Evolutionary conservation across 495 filamentous ascomycete genomes (phyloP).

Genomic region (Parmelia sp.): DNA sequence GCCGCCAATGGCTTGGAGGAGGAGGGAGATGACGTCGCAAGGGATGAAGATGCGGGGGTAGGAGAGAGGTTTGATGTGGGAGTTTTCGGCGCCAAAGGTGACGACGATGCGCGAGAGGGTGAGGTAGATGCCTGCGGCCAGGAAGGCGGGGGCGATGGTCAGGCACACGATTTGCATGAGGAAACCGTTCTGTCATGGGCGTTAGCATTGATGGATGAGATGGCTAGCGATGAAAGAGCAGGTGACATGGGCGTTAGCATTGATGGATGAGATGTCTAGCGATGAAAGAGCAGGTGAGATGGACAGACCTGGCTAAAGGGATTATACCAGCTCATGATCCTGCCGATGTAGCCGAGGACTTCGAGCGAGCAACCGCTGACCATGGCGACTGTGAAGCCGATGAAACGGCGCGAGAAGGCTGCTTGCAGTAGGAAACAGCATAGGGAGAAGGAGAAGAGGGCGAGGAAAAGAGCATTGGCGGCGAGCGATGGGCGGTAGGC

Average conservation of each 20-base stretch:
- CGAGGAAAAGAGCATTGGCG: constrained; percentile 54
- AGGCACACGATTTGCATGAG: constrained; percentile 61
- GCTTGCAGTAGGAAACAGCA: constrained; percentile 38
- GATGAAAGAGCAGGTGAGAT: background rate
- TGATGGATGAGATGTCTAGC: background rate
- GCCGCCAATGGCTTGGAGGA: constrained; percentile 58
- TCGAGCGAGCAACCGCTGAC: constrained; percentile 42
- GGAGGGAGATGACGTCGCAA: constrained; percentile 54
- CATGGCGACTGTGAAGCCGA: constrained; percentile 51
- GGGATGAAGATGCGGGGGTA: constrained; percentile 61
- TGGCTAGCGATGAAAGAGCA: background rate
- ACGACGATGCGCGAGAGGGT: constrained; percentile 52
- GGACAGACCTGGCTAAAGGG: constrained; percentile 42
- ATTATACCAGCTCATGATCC: constrained; percentile 50
- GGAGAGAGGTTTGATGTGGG: constrained; percentile 47
- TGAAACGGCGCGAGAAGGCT: constrained; percentile 52
- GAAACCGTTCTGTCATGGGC: constrained; percentile 38
- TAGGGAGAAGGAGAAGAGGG: constrained; percentile 45
- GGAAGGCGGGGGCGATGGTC: constrained; percentile 56
- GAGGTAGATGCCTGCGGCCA: constrained; percentile 59
- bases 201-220: background rate
- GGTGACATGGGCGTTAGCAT: too few relatives aligned
- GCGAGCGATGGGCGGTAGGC: constrained; percentile 59
- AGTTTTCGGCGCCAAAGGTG: constrained; percentile 44
- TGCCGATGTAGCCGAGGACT: constrained; percentile 52